phyloP scores from a whole-genome alignment of 768 basidiomycete species.

The Filobasidium floriforme region DNA sequence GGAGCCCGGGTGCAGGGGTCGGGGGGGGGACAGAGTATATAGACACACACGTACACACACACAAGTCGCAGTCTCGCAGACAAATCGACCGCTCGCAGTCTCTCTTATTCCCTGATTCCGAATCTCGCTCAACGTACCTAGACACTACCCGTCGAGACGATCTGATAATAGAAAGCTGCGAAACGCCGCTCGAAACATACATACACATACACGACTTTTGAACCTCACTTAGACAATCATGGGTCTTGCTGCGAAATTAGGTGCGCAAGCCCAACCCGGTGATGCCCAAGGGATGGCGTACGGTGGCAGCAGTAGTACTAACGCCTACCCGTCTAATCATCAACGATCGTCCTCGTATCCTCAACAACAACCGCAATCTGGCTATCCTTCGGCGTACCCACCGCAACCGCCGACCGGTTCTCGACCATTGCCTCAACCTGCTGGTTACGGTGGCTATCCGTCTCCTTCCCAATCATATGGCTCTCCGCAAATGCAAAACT shows the following conservation, averaged over 20 bases:
- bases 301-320: conserved; percentile 15
- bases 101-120: too few relatives aligned
- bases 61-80: too few relatives aligned
- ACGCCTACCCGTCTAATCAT: conserved; percentile 17
- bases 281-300: conserved; percentile 13
- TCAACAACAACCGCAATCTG: conserved; percentile 22
- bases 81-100: too few relatives aligned
- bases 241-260: conserved; percentile 41
- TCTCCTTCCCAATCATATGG: neutral
- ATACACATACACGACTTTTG: too few relatives aligned
- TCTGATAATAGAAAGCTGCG: too few relatives aligned
- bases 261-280: conserved; percentile 24
- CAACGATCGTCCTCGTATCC: conserved; percentile 17
- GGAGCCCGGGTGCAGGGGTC: too few relatives aligned
- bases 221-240: conserved; percentile 23
- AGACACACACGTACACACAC: too few relatives aligned
- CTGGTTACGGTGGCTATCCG: neutral
- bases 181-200: too few relatives aligned
- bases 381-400: neutral
- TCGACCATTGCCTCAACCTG: neutral
- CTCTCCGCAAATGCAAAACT: neutral
- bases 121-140: too few relatives aligned
- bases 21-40: too few relatives aligned
- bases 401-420: too few relatives aligned
- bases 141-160: too few relatives aligned